phyloP scores from a whole-genome alignment of 2,329 filamentous ascomycete genomes.

The Alternaria brassicicola region DNA sequence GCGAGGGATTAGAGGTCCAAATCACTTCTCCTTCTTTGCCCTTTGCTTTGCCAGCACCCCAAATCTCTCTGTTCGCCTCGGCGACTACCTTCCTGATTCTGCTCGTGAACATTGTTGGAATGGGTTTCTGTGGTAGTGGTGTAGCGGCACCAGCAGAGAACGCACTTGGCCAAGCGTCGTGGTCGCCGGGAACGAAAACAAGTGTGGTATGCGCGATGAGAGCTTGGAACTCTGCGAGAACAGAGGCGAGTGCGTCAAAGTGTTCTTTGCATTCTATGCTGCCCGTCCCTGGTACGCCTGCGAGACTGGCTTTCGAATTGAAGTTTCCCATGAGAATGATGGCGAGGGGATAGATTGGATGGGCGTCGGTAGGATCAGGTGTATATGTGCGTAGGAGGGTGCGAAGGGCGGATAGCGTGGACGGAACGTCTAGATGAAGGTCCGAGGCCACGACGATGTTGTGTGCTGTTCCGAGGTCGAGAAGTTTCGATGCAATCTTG shows the following conservation, averaged over 20 bases:
- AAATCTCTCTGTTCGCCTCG: slow-evolving; percentile 73
- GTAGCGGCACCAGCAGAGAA: slow-evolving; percentile 78
- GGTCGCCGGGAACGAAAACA: slow-evolving; percentile 92
- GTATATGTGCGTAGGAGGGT: slow-evolving; percentile 80
- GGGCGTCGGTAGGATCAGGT: slow-evolving; percentile 57
- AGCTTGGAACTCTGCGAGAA: slow-evolving; percentile 81
- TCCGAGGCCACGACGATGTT: slow-evolving; percentile 81
- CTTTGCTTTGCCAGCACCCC: slow-evolving; percentile 52
- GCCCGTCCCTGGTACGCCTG: slow-evolving; percentile 71
- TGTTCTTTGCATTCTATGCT: slow-evolving; percentile 97
- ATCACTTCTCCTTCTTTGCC: slow-evolving; percentile 71
- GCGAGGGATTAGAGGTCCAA: slow-evolving; percentile 87
- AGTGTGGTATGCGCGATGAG: slow-evolving; percentile 83
- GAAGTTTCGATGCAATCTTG: slow-evolving; percentile 72
- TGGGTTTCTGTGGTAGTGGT: slow-evolving; percentile 70
- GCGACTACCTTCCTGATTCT: slow-evolving; percentile 82
- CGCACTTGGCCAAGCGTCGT: slow-evolving; percentile 93
- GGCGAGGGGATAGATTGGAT: slow-evolving; percentile 70
- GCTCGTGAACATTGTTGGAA: slow-evolving; percentile 90
- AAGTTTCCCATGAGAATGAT: slow-evolving; percentile 92
- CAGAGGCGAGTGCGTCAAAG: slow-evolving; percentile 84
- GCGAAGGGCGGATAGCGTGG: slow-evolving; percentile 78
- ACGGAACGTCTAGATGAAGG: slow-evolving; percentile 82
- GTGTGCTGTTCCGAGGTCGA: slow-evolving; percentile 52
- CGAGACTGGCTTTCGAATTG: slow-evolving; percentile 62